Evolutionary conservation across 2,329 filamentous ascomycete genomes (phyloP), one percentile per base, ranked within the genome.

Genomic region (Incumbomyces delicatus): DNA sequence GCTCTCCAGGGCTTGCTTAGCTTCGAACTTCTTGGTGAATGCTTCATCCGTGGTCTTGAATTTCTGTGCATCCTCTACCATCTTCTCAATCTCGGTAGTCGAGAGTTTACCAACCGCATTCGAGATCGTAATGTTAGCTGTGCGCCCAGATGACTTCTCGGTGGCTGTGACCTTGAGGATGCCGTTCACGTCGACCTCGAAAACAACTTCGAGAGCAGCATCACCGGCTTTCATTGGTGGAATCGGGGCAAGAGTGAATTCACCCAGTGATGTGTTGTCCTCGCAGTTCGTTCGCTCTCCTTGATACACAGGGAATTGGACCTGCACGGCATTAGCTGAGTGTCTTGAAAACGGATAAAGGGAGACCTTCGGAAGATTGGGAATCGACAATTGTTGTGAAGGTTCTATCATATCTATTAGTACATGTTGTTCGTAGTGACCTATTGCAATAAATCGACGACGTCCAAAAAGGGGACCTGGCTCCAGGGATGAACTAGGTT

Each of bases 161-260:
- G 90, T 95, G 58, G 92, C 92, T 54, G 90, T 96, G 63, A 96
- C 92, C 83, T 98, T 98, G 58, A 98, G 83, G 69, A 95, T 95
- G 83, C 92, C 92, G 78, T 98, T 98, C 79, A 95, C 92, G 61
- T 98, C 92, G 65, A 98, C 92, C 76, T 98, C 92, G 73, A 98
- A 96, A 69, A 96, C 88, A 60, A 90, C 86, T 75, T 98, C 92
- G 38, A 98, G 85, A 57, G 94, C 89, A 60, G 92, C 86, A 67
- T 98, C 92, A 68, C 92, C 90, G 63, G 92, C 90, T 63, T 83
- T 83, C 87, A 95, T 83, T 6, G 77, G 77, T 71, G 75, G 89
- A 70, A 77, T 90, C 38, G 90, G 92, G 59, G 88, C 85, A 53
- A 98, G 77, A 50, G 90, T 95, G 73, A 96, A 98, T 73, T 96